These are phyloP conservation scores for Phaeosphaeria sp. DNA, from an alignment of 2,329 filamentous ascomycete species.

Conservation along the genomic window DNA sequence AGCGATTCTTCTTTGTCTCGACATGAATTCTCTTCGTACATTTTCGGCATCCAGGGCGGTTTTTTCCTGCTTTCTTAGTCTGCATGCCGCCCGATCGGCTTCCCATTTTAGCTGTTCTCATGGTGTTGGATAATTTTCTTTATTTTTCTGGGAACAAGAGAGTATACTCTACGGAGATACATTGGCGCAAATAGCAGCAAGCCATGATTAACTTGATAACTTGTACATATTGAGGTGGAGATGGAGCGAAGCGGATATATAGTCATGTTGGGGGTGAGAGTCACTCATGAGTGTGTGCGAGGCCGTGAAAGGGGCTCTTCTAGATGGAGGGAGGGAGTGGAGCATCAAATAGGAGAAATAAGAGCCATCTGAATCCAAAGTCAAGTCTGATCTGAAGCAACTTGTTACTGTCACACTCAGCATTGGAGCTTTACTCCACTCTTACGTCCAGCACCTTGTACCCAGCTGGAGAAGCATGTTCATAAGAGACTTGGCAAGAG, in stretches of 20 bases:
- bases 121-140: slow-evolving; percentile 3
- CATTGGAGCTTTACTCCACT: too few relatives aligned
- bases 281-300: background rate
- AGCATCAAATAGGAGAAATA: background rate
- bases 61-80: background rate
- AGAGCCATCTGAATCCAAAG: background rate
- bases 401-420: too few relatives aligned
- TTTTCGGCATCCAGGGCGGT: background rate
- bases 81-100: slow-evolving; percentile 4
- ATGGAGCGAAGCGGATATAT: background rate
- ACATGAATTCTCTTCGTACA: background rate
- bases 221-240: slow-evolving; percentile 8
- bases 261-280: background rate
- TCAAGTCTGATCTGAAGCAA: too few relatives aligned
- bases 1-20: slow-evolving; percentile 4
- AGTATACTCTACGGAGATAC: slow-evolving; percentile 12
- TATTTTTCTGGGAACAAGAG: slow-evolving; percentile 5
- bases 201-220: slow-evolving; percentile 3
- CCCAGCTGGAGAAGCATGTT: too few relatives aligned
- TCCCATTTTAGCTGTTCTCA: background rate
- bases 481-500: too few relatives aligned
- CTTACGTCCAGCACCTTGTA: too few relatives aligned
- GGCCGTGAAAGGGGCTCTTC: background rate
- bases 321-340: background rate
- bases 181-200: slow-evolving; percentile 5